Evolutionary conservation across 352 stramenopile genomes (phyloP).

Genomic region (Phytopythium montanum): DNA sequence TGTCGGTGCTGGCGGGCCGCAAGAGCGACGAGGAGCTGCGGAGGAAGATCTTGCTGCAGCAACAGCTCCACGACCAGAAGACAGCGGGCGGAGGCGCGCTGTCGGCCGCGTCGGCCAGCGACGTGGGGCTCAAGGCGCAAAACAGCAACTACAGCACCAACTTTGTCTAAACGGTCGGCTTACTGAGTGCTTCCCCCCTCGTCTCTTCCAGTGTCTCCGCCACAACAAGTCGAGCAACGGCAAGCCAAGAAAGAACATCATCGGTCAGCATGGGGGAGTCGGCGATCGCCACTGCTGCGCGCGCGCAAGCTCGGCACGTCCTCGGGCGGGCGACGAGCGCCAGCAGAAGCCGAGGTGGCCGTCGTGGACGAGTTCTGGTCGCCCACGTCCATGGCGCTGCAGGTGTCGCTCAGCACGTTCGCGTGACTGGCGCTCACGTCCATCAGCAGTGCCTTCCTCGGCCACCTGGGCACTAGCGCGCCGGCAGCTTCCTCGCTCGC

Average conservation of each 20-base stretch:
- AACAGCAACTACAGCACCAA: slow-evolving; percentile 38
- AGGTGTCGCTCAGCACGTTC: slow-evolving; percentile 70
- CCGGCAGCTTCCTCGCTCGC: slow-evolving; percentile 67
- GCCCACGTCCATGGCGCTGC: slow-evolving; percentile 61
- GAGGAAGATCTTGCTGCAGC: slow-evolving; percentile 10
- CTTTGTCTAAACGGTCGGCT: slow-evolving; percentile 21
- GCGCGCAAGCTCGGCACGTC: background rate
- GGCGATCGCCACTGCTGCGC: slow-evolving; percentile 3
- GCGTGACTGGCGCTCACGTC: slow-evolving; percentile 65
- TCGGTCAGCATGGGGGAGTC: slow-evolving; percentile 6
- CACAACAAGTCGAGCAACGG: background rate
- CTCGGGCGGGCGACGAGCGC: too few relatives aligned
- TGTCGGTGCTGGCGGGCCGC: slow-evolving; percentile 12
- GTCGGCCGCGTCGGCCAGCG: slow-evolving; percentile 16
- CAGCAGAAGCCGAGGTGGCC: slow-evolving; percentile 3
- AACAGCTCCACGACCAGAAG: slow-evolving; percentile 17
- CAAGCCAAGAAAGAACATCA: background rate
- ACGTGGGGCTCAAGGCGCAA: slow-evolving; percentile 20
- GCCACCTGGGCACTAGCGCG: slow-evolving; percentile 57
- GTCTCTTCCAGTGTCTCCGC: background rate
- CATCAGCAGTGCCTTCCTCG: slow-evolving; percentile 73
- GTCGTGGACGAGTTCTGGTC: slow-evolving; percentile 29
- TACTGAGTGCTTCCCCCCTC: too few relatives aligned
- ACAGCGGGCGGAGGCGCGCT: slow-evolving; percentile 8
- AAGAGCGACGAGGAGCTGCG: slow-evolving; percentile 15